Conservation (phyloP, 2,329 filamentous ascomycete genomes). For the Mollisiaceae sp. region DNA sequence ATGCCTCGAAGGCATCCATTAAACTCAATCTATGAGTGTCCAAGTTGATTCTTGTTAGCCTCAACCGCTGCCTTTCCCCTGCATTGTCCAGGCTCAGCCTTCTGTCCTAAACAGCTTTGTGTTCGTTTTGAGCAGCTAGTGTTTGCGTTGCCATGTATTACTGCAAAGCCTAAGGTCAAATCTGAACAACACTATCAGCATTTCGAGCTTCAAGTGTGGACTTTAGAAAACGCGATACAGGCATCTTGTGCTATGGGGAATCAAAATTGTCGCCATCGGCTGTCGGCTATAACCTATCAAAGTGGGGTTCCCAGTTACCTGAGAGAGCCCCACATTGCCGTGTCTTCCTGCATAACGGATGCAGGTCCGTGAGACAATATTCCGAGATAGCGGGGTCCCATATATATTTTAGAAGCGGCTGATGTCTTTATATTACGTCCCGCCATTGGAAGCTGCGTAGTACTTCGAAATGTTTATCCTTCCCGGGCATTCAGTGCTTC, state of each 20-base stretch:
- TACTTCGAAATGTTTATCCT: not conserved
- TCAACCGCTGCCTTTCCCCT: not conserved
- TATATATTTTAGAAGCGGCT: not conserved
- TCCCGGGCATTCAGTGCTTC: no score
- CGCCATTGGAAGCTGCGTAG: not conserved
- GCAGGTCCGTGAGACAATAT: not conserved
- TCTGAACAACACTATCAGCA: no score
- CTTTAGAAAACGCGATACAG: no score
- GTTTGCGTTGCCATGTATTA: no score
- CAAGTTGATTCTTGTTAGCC: not conserved
- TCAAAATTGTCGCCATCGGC: not conserved
- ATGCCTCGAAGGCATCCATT: no score
- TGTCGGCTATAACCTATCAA: not conserved
- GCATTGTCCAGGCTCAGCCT: not conserved
- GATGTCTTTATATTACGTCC: not conserved
- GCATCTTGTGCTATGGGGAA: not conserved
- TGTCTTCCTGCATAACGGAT: not conserved
- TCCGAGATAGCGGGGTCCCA: not conserved
- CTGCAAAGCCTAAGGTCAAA: no score
- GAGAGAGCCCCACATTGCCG: not conserved
- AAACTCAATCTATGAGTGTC: not conserved
- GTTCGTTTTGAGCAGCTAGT: no score
- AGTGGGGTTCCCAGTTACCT: not conserved
- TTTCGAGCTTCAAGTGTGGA: no score
- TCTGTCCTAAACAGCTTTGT: no score